phyloP scores from a whole-genome alignment of 2,329 filamentous ascomycete species.

The Rhytidhysteron rufulum region DNA sequence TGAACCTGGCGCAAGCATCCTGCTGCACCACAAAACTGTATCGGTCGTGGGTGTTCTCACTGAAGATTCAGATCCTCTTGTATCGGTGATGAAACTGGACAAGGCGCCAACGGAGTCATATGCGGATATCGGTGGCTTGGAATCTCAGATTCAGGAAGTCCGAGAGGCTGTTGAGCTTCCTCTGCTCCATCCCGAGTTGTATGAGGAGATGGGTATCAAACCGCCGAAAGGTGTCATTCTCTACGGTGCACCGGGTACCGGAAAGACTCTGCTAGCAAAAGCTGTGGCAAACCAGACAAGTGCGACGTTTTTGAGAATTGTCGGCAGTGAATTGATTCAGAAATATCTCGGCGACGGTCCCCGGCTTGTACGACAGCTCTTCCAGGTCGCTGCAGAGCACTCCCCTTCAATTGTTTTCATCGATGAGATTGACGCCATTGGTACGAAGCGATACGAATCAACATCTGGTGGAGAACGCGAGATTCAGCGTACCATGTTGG shows the following conservation, averaged over 20 bases:
- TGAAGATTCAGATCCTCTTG: conserved; percentile 90
- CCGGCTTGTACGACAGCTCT: conserved; percentile 90
- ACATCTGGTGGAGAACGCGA: conserved; percentile 96
- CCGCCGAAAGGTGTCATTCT: conserved; percentile 99
- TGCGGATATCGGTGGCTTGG: conserved; percentile 94
- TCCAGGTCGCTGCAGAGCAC: conserved; percentile 93
- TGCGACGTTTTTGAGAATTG: conserved; percentile 94
- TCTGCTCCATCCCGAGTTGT: conserved; percentile 90
- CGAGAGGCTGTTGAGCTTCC: conserved; percentile 95
- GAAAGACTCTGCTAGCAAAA: conserved; percentile 93
- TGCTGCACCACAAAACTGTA: conserved; percentile 95
- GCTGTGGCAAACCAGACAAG: conserved; percentile 99
- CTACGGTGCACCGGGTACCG: conserved; percentile 93
- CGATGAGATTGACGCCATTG: conserved; percentile 97
- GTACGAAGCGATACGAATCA: conserved; percentile 97
- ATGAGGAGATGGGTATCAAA: conserved; percentile 99
- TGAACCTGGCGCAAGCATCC: conserved; percentile 90
- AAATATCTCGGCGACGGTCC: conserved; percentile 98
- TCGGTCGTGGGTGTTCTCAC: conserved; percentile 97
- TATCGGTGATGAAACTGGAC: conserved; percentile 98
- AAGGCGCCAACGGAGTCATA: conserved; percentile 98
- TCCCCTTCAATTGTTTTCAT: conserved; percentile 98
- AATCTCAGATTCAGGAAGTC: conserved; percentile 95
- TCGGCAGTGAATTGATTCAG: conserved; percentile 95
- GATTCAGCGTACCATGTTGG: conserved; percentile 97